Conservation (phyloP, 1,284 basidiomycete species). For the Cryptococcus wingfieldii region DNA sequence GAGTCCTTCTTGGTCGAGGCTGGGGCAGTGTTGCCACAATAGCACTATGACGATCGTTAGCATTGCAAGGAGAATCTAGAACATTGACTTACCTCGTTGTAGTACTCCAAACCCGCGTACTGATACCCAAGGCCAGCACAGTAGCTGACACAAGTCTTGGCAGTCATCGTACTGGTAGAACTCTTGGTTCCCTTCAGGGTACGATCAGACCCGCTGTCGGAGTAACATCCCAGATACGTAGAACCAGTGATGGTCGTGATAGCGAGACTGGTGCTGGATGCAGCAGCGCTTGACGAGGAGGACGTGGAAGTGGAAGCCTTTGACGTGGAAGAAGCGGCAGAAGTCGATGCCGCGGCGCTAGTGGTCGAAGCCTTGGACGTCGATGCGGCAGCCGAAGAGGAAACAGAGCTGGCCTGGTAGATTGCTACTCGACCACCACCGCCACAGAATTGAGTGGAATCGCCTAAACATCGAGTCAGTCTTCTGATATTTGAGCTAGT, state of each 20-base stretch:
- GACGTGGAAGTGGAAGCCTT: constrained; percentile 29
- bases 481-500: no score
- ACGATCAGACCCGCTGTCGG: background rate
- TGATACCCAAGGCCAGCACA: background rate
- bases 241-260: background rate
- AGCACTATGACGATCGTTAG: no score
- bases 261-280: constrained; percentile 36
- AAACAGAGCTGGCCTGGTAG: no score
- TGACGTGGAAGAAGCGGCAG: constrained; percentile 4
- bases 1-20: no score
- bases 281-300: constrained; percentile 48
- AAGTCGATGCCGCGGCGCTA: background rate
- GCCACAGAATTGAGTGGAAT: no score
- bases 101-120: background rate
- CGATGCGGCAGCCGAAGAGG: no score
- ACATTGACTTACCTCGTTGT: background rate
- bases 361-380: background rate
- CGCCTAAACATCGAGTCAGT: no score
- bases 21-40: no score
- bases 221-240: background rate
- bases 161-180: constrained; percentile 1
- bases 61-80: no score
- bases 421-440: no score
- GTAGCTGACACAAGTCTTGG: background rate
- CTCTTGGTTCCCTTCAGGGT: background rate